A percentile compares a stretch with the other conserved stretches of the same genome.
Evolutionary conservation across 495 filamentous ascomycete genomes (phyloP).

Genomic region (Podospora tetraspora): DNA sequence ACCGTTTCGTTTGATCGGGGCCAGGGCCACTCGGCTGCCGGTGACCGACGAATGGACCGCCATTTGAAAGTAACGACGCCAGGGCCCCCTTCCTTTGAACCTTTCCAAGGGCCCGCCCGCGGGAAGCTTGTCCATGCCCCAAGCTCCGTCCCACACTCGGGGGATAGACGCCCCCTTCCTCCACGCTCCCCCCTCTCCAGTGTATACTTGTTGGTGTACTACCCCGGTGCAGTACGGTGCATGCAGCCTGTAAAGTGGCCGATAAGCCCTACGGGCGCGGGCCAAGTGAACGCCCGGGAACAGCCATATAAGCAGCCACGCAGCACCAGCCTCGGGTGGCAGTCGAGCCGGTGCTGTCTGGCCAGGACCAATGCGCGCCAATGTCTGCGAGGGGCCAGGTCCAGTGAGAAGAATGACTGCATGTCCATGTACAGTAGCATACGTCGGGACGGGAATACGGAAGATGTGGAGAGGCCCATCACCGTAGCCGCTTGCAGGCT

Average conservation of each 20-base stretch:
- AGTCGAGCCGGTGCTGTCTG: background rate
- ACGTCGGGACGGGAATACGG: background rate
- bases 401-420: background rate
- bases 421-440: background rate
- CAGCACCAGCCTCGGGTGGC: background rate
- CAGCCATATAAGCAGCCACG: background rate
- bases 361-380: background rate
- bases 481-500: background rate
- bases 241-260: background rate
- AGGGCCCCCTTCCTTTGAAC: background rate
- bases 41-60: background rate
- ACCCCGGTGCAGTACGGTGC: background rate
- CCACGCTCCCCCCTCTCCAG: background rate
- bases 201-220: background rate
- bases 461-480: background rate
- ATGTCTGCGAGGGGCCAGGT: background rate
- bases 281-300: background rate
- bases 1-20: background rate
- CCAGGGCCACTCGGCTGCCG: background rate
- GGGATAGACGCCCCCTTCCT: background rate
- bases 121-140: background rate
- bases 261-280: conserved; percentile 10
- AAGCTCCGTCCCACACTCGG: background rate
- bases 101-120: background rate
- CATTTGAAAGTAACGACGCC: background rate